These are phyloP conservation scores for Cytospora paraplurivora DNA, from an alignment of 2,329 filamentous ascomycete species.

Conservation along the genomic window DNA sequence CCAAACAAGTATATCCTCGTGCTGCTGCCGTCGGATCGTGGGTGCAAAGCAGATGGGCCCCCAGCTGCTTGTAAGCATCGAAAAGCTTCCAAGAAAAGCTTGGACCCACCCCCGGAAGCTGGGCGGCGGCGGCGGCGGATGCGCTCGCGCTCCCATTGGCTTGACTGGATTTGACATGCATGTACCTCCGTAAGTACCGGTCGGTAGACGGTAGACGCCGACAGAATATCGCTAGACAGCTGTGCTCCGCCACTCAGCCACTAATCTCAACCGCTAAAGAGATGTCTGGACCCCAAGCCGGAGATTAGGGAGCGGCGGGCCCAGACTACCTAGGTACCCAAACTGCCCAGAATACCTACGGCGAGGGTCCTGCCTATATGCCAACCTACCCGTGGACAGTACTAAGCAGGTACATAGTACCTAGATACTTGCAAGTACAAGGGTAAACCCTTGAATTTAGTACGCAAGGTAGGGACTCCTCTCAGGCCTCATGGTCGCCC, in stretches of 20 bases:
- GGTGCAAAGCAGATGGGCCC: background rate
- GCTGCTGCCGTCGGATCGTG: background rate
- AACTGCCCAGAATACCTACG: no score
- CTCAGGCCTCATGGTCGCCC: no score
- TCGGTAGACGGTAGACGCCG: background rate
- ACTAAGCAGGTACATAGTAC: no score
- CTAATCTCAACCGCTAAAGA: background rate
- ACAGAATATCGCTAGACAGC: background rate
- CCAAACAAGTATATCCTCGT: background rate
- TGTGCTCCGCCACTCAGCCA: background rate
- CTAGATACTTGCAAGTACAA: no score
- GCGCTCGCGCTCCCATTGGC: constrained; percentile 13
- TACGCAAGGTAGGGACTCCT: no score
- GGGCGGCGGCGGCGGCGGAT: background rate
- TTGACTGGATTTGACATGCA: constrained; percentile 1
- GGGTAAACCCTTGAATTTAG: no score
- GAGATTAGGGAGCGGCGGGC: no score
- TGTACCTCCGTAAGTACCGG: background rate
- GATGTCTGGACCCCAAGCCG: no score
- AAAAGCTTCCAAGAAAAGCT: background rate
- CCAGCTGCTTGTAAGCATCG: no score
- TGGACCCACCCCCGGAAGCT: constrained; percentile 2
- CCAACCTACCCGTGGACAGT: no score
- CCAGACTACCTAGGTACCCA: no score
- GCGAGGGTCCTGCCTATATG: no score